These are phyloP conservation scores for Xylaria castorea DNA, from an alignment of 495 filamentous ascomycete species.

Conservation along the genomic window DNA sequence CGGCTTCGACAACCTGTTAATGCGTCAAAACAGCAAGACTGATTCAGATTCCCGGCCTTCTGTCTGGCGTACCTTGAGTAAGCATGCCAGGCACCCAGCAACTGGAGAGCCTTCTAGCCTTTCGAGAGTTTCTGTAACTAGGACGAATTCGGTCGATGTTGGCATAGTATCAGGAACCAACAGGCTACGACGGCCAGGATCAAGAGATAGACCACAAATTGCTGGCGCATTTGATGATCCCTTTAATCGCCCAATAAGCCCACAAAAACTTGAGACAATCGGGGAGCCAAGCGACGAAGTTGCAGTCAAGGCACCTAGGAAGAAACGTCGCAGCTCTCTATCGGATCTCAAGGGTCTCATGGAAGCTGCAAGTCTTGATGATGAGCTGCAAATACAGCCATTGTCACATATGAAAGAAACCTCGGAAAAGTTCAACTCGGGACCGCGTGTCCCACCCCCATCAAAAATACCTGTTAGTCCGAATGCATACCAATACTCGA, in stretches of 20 bases:
- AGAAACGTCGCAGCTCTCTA: slow-evolving; percentile 89
- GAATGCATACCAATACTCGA: slow-evolving; percentile 33
- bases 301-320: slow-evolving; percentile 58
- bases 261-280: slow-evolving; percentile 56
- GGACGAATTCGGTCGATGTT: slow-evolving; percentile 85
- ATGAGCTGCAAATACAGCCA: slow-evolving; percentile 46
- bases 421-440: slow-evolving; percentile 64
- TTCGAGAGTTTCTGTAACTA: slow-evolving; percentile 67
- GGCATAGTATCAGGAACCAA: slow-evolving; percentile 58
- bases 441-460: slow-evolving; percentile 45
- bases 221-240: slow-evolving; percentile 66
- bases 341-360: slow-evolving; percentile 80
- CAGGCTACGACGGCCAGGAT: slow-evolving; percentile 65
- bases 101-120: slow-evolving; percentile 62
- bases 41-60: slow-evolving; percentile 73
- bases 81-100: slow-evolving; percentile 67
- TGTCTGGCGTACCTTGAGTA: slow-evolving; percentile 88
- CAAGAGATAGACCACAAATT: slow-evolving; percentile 68
- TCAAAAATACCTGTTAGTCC: slow-evolving; percentile 55
- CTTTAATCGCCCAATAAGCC: slow-evolving; percentile 52
- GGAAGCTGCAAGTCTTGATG: slow-evolving; percentile 53
- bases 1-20: slow-evolving; percentile 72
- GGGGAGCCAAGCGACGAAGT: slow-evolving; percentile 54
- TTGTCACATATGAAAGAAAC: slow-evolving; percentile 60
- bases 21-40: slow-evolving; percentile 75